These are phyloP conservation scores for Irpex rosettiformis DNA, from an alignment of 1,284 basidiomycete genomes.

Conservation along the genomic window DNA sequence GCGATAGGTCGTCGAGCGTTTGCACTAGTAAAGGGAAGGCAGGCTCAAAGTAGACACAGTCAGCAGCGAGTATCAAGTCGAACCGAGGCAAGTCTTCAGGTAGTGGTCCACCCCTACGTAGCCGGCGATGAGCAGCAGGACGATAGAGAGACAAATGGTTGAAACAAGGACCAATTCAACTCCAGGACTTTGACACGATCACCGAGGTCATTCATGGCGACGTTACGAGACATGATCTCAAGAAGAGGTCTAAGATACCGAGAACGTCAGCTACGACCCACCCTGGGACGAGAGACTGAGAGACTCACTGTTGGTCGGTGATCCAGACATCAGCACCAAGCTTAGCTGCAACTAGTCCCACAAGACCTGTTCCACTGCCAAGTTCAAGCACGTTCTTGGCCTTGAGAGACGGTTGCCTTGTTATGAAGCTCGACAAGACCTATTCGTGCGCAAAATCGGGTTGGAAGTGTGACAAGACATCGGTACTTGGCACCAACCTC, in stretches of 20 bases:
- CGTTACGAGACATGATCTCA: constrained; percentile 72
- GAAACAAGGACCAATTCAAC: constrained; percentile 64
- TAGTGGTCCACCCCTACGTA: constrained; percentile 51
- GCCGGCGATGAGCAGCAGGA: constrained; percentile 20
- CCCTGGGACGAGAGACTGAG: constrained; percentile 6
- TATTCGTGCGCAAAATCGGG: constrained; percentile 27
- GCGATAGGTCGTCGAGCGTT: constrained; percentile 68
- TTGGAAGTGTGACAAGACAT: neutral
- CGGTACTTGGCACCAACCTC: constrained; percentile 55
- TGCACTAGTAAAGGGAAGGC: constrained; percentile 86
- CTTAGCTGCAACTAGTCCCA: constrained; percentile 78
- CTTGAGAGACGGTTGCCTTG: constrained; percentile 50
- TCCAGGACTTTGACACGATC: constrained; percentile 57
- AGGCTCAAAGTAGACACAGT: constrained; percentile 96
- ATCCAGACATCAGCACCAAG: constrained; percentile 70
- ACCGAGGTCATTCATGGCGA: constrained; percentile 57
- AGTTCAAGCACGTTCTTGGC: constrained; percentile 75
- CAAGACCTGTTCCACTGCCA: constrained; percentile 87
- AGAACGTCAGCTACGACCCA: constrained; percentile 11
- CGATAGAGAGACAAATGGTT: constrained; percentile 26
- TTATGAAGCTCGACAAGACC: constrained; percentile 76
- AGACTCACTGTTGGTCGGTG: constrained; percentile 85
- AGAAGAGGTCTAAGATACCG: constrained; percentile 57
- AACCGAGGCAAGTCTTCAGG: constrained; percentile 44
- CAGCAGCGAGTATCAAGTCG: constrained; percentile 79